Evolutionary conservation across 129 eudicot genomes (phyloP).

Genomic region (Pseudognaphalium luteoalbum): DNA sequence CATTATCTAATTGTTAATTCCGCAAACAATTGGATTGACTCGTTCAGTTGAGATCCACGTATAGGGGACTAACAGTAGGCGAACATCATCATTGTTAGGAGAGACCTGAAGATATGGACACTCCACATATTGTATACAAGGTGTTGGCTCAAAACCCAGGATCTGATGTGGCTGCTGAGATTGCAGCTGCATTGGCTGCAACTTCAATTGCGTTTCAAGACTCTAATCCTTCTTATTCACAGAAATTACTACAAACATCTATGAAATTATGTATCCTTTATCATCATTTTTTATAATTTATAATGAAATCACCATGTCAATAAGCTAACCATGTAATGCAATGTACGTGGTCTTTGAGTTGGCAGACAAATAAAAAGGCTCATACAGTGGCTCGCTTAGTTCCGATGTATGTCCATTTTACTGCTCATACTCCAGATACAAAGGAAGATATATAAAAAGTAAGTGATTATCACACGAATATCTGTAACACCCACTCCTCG

Average conservation of each 20-base stretch:
- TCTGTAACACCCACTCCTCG: too few species aligned
- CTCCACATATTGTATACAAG: constrained; percentile 71
- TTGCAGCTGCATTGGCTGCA: constrained; percentile 89
- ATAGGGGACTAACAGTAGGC: too few species aligned
- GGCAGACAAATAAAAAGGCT: constrained; percentile 80
- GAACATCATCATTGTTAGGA: constrained; percentile 92
- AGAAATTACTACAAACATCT: constrained; percentile 64
- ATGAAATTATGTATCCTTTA: constrained; percentile 35
- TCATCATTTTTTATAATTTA: neutral
- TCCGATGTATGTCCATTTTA: constrained; percentile 88
- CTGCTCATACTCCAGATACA: constrained; percentile 92
- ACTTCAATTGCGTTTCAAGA: constrained; percentile 79
- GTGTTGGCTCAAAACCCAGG: constrained; percentile 80
- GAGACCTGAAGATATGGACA: constrained; percentile 97
- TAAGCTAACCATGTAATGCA: constrained; percentile 11
- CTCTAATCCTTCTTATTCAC: constrained; percentile 77
- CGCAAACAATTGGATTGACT: too few species aligned
- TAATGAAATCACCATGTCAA: neutral
- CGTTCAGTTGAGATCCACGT: too few species aligned
- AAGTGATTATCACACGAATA: neutral
- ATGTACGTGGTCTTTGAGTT: constrained; percentile 45
- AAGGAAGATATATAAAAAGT: constrained; percentile 41
- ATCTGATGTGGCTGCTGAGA: constrained; percentile 94
- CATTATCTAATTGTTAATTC: too few species aligned
- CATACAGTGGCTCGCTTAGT: constrained; percentile 74